Conservation (phyloP, 805 yeast species). For the Vanderwaltozyma yarrowii region DNA sequence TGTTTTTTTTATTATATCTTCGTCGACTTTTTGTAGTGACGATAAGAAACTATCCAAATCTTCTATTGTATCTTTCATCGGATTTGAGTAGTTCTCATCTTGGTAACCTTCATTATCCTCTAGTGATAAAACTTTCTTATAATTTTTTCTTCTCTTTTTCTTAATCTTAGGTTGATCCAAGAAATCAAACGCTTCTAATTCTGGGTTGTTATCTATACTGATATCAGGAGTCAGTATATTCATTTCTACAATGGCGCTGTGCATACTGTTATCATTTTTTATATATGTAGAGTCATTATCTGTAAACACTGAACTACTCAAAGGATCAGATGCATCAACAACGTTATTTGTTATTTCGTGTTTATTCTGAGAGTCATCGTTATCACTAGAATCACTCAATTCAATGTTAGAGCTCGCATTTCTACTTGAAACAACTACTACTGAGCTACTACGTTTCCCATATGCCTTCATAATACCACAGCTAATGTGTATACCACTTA, state of each 20-base stretch:
- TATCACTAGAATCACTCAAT: conserved; percentile 13
- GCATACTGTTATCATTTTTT: not conserved
- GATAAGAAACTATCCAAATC: conserved; percentile 8
- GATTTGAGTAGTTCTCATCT: not conserved
- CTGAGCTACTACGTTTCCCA: conserved; percentile 14
- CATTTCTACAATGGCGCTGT: not conserved
- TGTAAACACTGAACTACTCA: no score
- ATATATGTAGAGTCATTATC: not conserved
- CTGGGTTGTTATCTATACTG: not conserved
- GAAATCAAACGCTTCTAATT: conserved; percentile 16
- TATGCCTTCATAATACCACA: conserved; percentile 10
- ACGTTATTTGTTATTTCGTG: not conserved
- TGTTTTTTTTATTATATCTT: conserved; percentile 3
- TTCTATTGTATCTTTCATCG: conserved; percentile 6
- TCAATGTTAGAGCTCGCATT: conserved; percentile 3
- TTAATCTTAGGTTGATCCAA: conserved; percentile 10
- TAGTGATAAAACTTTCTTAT: conserved; percentile 22
- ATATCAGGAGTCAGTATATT: not conserved
- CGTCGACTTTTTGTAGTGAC: conserved; percentile 5
- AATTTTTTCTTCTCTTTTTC: conserved; percentile 10
- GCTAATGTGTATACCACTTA: no score
- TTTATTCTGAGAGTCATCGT: conserved; percentile 5
- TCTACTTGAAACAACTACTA: conserved; percentile 2
- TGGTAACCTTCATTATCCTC: not conserved
- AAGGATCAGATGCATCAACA: no score